Conservation (phyloP, 345 rosid genomes). For the Gossypium arboreum region DNA sequence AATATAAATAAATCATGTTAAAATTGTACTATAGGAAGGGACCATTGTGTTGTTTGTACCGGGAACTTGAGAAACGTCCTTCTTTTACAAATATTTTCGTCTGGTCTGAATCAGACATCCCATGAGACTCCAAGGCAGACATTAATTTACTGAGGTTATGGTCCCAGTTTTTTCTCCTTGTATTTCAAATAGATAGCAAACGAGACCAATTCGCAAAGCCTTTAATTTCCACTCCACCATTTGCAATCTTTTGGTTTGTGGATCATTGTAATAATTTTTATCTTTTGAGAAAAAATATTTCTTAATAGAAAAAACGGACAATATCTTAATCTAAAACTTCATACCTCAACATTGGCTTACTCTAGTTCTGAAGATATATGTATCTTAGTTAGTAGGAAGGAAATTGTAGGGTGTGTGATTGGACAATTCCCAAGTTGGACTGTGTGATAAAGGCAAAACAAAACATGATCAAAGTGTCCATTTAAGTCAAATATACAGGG, state of each 20-base stretch:
- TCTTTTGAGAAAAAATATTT: no score
- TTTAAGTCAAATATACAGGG: background rate
- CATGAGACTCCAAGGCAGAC: constrained; percentile 15
- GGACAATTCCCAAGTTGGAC: background rate
- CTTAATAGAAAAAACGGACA: no score
- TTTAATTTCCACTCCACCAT: background rate
- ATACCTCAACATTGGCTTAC: background rate
- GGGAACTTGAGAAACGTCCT: background rate
- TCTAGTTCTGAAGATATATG: background rate
- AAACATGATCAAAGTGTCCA: background rate
- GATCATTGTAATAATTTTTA: no score
- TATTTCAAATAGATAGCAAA: background rate
- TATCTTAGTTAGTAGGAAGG: background rate
- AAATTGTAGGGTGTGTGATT: background rate
- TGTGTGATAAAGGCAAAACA: background rate
- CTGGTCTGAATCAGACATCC: background rate
- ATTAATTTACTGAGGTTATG: background rate
- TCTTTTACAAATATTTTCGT: background rate
- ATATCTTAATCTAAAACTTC: no score
- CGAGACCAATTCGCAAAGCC: background rate
- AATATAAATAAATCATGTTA: background rate
- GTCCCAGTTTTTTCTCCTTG: background rate
- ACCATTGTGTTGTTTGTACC: background rate
- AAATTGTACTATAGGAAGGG: background rate
- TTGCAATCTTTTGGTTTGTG: no score